A percentile compares a stretch with the other conserved stretches of the same genome.
phyloP scores from a whole-genome alignment of 208 protist species.

The Leptomonas pyrrhocoris region DNA sequence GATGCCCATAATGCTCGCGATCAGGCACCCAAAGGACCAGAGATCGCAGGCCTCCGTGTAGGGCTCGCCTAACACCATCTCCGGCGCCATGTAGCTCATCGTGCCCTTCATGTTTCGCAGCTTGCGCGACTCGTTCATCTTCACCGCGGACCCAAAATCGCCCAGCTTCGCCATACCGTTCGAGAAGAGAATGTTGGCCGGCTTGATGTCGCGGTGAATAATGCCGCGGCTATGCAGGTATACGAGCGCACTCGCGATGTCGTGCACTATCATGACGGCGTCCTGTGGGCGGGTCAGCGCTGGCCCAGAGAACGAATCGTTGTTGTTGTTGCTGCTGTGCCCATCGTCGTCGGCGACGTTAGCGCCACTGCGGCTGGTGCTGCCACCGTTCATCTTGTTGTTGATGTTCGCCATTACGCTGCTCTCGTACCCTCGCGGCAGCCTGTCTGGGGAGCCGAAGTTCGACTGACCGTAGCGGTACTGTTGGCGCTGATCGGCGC shows the following conservation, averaged over 20 bases:
- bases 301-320: constrained; percentile 5
- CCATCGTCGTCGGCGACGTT: not conserved
- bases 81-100: constrained; percentile 83
- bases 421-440: not conserved
- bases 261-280: constrained; percentile 69
- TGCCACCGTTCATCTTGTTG: constrained; percentile 16
- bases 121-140: constrained; percentile 42
- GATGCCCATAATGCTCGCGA: constrained; percentile 79
- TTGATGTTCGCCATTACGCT: constrained; percentile 18
- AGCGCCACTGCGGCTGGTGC: constrained; percentile 4
- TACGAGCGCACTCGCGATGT: constrained; percentile 65
- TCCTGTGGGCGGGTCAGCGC: constrained; percentile 38
- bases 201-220: constrained; percentile 88
- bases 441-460: not conserved
- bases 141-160: constrained; percentile 78
- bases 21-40: constrained; percentile 82
- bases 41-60: constrained; percentile 85
- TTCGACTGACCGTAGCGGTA: constrained; percentile 3
- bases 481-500: constrained; percentile 15
- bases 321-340: constrained; percentile 2
- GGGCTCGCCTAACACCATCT: constrained; percentile 81
- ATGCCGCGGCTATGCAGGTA: constrained; percentile 75
- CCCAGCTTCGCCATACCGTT: constrained; percentile 77
- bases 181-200: constrained; percentile 79
- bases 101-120: constrained; percentile 84